A percentile compares a stretch with the other conserved stretches of the same genome.
Conservation (phyloP, 2,329 filamentous ascomycete species). For the Basipetospora chlamydospora region DNA sequence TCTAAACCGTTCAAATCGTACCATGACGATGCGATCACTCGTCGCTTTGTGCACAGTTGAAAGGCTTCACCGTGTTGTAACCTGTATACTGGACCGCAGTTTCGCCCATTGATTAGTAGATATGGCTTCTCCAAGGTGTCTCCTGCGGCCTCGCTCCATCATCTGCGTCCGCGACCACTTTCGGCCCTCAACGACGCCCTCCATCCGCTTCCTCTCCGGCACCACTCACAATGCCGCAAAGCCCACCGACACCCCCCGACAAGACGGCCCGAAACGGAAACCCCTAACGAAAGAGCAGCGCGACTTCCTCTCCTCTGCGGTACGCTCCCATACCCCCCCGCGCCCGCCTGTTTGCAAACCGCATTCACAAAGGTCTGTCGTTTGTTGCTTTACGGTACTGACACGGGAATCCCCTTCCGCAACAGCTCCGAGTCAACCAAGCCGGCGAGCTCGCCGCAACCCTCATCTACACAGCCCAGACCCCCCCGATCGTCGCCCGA, state of each 20-base stretch:
- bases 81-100: no score
- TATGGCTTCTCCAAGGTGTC: not conserved
- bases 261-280: conserved; percentile 29
- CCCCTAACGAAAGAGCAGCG: conserved; percentile 56
- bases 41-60: no score
- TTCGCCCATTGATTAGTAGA: no score
- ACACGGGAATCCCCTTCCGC: not conserved
- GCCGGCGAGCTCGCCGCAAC: conserved; percentile 94
- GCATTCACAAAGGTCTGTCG: no score
- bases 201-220: conserved; percentile 2
- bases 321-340: conserved; percentile 19
- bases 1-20: no score
- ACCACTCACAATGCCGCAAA: not conserved
- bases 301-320: conserved; percentile 61
- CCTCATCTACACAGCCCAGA: conserved; percentile 85
- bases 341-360: no score
- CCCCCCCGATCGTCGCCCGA: conserved; percentile 59
- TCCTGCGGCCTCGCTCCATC: conserved; percentile 2
- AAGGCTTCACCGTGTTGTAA: no score
- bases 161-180: not conserved
- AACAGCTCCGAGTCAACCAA: conserved; percentile 81
- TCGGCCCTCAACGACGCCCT: not conserved
- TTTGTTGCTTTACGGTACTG: no score
- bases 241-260: conserved; percentile 7
- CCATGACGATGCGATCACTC: no score